Evolutionary conservation across 345 rosid genomes (phyloP).

Genomic region (Eucalyptus regnans): DNA sequence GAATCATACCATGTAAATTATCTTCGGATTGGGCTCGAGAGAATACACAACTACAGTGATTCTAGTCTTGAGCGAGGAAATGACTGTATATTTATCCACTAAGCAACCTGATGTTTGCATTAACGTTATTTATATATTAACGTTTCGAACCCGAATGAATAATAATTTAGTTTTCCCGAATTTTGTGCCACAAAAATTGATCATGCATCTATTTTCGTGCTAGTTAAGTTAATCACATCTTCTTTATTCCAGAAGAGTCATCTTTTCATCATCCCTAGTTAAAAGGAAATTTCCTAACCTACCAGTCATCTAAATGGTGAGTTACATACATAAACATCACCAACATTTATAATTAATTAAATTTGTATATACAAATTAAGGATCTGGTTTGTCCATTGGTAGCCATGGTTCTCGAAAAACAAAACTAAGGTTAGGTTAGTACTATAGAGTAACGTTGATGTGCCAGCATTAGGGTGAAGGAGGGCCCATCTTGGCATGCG

Average conservation of each 20-base stretch:
- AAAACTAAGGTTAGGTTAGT: not conserved
- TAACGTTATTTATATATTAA: not conserved
- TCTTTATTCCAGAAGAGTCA: not conserved
- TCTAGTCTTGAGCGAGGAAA: not conserved
- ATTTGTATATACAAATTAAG: not conserved
- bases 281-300: not conserved
- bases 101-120: not conserved
- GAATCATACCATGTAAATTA: not conserved
- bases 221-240: not conserved
- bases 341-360: not conserved
- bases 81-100: not conserved
- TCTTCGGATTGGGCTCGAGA: not conserved
- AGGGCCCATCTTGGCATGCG: not conserved
- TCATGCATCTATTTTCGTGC: not conserved
- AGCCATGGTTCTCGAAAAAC: not conserved
- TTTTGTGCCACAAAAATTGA: not conserved
- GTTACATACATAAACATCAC: not conserved
- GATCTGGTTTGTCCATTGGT: not conserved
- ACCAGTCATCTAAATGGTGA: not conserved
- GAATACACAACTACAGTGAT: not conserved
- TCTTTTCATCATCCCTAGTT: not conserved
- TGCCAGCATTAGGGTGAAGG: not conserved
- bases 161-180: not conserved
- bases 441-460: not conserved
- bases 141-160: not conserved